These are phyloP conservation scores for Leucocoprinus sp. DNA, from an alignment of 768 basidiomycete genomes.

Conservation along the genomic window DNA sequence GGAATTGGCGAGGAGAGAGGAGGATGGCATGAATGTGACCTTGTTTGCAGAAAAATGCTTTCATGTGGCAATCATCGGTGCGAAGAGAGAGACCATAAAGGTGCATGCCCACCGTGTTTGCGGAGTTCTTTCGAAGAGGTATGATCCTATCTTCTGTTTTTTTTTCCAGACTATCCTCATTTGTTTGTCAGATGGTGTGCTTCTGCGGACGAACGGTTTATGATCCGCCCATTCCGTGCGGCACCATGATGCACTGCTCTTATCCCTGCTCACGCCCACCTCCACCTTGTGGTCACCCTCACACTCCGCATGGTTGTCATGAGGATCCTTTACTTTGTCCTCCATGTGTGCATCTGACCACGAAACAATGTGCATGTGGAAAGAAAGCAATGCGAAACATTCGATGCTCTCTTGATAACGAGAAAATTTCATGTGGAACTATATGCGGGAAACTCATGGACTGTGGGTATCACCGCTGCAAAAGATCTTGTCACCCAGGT, in stretches of 20 bases:
- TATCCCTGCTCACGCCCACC: conserved; percentile 70
- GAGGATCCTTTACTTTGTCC: conserved; percentile 65
- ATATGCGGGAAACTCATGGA: conserved; percentile 70
- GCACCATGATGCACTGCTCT: conserved; percentile 66
- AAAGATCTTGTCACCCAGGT: conserved; percentile 73
- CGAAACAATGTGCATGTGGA: conserved; percentile 82
- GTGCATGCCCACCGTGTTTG: conserved; percentile 75
- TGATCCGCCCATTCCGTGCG: conserved; percentile 86
- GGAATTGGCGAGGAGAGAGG: conserved; percentile 49
- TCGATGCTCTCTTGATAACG: conserved; percentile 67
- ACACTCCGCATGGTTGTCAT: conserved; percentile 76
- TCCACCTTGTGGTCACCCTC: conserved; percentile 77
- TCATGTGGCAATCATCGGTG: conserved; percentile 76
- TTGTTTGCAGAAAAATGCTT: conserved; percentile 67
- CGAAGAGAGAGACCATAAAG: conserved; percentile 73
- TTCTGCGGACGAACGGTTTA: conserved; percentile 79
- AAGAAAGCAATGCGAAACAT: conserved; percentile 76
- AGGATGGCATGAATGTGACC: conserved; percentile 78
- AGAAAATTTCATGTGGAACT: conserved; percentile 80
- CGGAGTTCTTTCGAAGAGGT: conserved; percentile 91
- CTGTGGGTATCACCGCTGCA: conserved; percentile 90
- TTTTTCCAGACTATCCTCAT: conserved; percentile 3
- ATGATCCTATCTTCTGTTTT: conserved; percentile 14
- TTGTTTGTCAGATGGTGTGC: conserved; percentile 59
- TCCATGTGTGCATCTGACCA: conserved; percentile 76